Percentiles rank a stretch among this genome's conserved stretches.
Evolutionary conservation across 1,284 basidiomycete species (phyloP).

Genomic region (Porogramme epimiltina): DNA sequence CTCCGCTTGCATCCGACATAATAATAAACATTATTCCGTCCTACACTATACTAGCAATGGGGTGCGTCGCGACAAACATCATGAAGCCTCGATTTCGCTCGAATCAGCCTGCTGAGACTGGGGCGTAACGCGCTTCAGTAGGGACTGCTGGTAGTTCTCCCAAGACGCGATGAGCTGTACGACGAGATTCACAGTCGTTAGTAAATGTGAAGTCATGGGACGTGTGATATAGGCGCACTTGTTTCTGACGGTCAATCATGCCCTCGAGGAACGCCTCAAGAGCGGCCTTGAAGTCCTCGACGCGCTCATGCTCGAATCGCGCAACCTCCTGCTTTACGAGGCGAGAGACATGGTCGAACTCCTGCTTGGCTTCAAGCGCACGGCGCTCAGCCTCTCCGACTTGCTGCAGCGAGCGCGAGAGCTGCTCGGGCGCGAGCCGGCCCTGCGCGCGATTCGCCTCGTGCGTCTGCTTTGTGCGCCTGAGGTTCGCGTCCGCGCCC

Average conservation of each 20-base stretch:
- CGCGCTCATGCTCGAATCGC: slow-evolving; percentile 92
- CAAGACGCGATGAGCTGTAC: slow-evolving; percentile 67
- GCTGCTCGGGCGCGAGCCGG: slow-evolving; percentile 63
- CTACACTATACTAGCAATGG: slow-evolving; percentile 1
- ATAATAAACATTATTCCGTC: slow-evolving; percentile 5
- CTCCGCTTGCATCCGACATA: neutral
- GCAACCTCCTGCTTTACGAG: slow-evolving; percentile 90
- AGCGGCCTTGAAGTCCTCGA: slow-evolving; percentile 84
- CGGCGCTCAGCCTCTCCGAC: slow-evolving; percentile 88
- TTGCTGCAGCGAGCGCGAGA: slow-evolving; percentile 70
- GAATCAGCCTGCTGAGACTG: slow-evolving; percentile 18
- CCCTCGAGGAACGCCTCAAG: slow-evolving; percentile 81
- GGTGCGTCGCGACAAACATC: neutral
- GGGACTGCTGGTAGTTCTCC: slow-evolving; percentile 72
- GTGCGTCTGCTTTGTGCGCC: slow-evolving; percentile 72
- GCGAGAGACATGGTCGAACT: slow-evolving; percentile 87
- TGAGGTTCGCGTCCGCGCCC: slow-evolving; percentile 73
- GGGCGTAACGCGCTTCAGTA: slow-evolving; percentile 48
- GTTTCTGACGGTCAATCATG: slow-evolving; percentile 81
- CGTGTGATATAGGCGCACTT: slow-evolving; percentile 55
- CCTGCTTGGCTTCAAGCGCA: slow-evolving; percentile 77
- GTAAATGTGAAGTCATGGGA: neutral
- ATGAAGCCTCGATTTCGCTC: neutral
- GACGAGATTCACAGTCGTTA: no score
- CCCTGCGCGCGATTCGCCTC: slow-evolving; percentile 83